Percentiles rank a stretch among this genome's conserved stretches.
These are phyloP conservation scores for Novakomyces olei DNA, from an alignment of 805 yeast genomes.

Conservation along the genomic window DNA sequence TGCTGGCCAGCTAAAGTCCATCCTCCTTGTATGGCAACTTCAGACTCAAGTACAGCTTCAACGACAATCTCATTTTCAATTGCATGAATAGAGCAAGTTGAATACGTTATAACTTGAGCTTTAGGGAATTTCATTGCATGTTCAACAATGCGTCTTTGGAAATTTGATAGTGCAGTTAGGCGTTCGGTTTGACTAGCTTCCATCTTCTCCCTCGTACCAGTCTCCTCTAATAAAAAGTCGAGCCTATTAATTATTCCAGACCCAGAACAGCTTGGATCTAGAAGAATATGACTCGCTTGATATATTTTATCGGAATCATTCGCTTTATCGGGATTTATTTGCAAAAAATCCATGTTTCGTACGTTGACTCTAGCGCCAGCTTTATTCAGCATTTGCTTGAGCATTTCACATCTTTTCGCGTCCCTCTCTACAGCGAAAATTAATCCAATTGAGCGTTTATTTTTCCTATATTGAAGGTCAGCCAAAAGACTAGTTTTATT, in stretches of 20 bases:
- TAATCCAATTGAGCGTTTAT: slow-evolving; percentile 9
- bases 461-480: slow-evolving; percentile 24
- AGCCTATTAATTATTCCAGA: slow-evolving; percentile 92
- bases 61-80: slow-evolving; percentile 91
- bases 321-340: slow-evolving; percentile 26
- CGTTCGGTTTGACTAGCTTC: slow-evolving; percentile 22
- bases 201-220: slow-evolving; percentile 18
- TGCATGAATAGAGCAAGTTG: slow-evolving; percentile 87
- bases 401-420: slow-evolving; percentile 39
- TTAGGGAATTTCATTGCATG: slow-evolving; percentile 68
- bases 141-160: slow-evolving; percentile 69
- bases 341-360: slow-evolving; percentile 38
- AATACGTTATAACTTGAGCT: slow-evolving; percentile 62
- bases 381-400: slow-evolving; percentile 52
- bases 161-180: slow-evolving; percentile 52
- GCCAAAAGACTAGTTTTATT: slow-evolving; percentile 91
- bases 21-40: slow-evolving; percentile 38
- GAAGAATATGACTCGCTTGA: slow-evolving; percentile 51
- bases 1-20: slow-evolving; percentile 48
- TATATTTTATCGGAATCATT: slow-evolving; percentile 23
- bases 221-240: slow-evolving; percentile 14
- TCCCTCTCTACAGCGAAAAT: slow-evolving; percentile 82
- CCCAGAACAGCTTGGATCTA: slow-evolving; percentile 96
- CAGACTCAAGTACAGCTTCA: slow-evolving; percentile 46
- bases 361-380: slow-evolving; percentile 43